These are phyloP conservation scores for Ganoderma lucidum DNA, from an alignment of 1,284 basidiomycete species.

Conservation along the genomic window DNA sequence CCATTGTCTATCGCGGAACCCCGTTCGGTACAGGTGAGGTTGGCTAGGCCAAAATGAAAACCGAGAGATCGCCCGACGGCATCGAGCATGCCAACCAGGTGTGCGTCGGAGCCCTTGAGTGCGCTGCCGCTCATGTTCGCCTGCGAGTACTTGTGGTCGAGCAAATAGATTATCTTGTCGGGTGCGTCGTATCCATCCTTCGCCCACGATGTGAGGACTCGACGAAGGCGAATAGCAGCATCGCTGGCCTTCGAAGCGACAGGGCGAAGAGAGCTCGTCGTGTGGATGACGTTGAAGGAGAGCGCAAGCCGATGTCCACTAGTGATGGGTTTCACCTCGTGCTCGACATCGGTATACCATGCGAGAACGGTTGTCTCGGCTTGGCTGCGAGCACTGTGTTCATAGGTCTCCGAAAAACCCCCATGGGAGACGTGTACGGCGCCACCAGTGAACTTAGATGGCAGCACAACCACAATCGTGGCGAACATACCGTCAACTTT, in stretches of 20 bases:
- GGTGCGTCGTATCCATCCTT: constrained; percentile 22
- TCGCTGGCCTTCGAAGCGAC: constrained; percentile 17
- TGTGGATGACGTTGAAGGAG: constrained; percentile 50
- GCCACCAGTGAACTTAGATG: constrained; percentile 53
- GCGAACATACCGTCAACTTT: constrained; percentile 55
- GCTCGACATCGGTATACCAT: constrained; percentile 57
- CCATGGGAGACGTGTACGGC: constrained; percentile 49
- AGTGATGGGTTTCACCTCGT: constrained; percentile 54
- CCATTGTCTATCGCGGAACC: background rate
- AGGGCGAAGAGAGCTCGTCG: constrained; percentile 30
- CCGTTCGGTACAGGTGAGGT: constrained; percentile 40
- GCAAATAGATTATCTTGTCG: constrained; percentile 34
- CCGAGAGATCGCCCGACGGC: constrained; percentile 30
- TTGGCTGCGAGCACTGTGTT: constrained; percentile 42
- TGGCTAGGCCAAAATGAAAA: constrained; percentile 45
- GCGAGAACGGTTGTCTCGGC: constrained; percentile 48
- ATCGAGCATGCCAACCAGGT: constrained; percentile 31
- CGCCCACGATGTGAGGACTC: constrained; percentile 32
- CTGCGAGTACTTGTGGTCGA: constrained; percentile 38
- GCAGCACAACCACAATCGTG: constrained; percentile 53
- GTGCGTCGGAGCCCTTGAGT: constrained; percentile 38
- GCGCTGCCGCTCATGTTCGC: constrained; percentile 32
- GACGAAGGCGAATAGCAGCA: constrained; percentile 20
- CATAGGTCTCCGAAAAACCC: constrained; percentile 40
- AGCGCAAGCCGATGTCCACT: constrained; percentile 55